Percentiles rank a stretch among this genome's conserved stretches.
These are phyloP conservation scores for Penicillium psychrosexuale DNA, from an alignment of 2,329 filamentous ascomycete species.

Conservation along the genomic window DNA sequence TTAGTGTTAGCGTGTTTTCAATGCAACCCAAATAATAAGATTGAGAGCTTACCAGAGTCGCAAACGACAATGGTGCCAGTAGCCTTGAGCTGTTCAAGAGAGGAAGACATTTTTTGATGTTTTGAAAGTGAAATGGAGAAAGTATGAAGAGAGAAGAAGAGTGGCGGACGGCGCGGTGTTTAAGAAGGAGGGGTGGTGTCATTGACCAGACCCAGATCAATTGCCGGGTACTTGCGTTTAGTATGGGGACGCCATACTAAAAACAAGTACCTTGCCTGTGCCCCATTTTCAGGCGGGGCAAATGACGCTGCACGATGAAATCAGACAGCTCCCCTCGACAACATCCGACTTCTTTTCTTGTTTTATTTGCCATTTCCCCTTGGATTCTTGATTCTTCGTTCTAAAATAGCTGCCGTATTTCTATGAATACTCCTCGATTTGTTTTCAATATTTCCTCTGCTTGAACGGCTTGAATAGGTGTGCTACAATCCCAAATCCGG, in stretches of 20 bases:
- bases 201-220: conserved; percentile 12
- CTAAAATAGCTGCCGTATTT: not conserved
- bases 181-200: conserved; percentile 21
- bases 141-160: conserved; percentile 20
- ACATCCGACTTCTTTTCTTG: not conserved
- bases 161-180: conserved; percentile 22
- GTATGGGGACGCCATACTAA: conserved; percentile 10
- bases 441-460: not conserved
- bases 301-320: conserved; percentile 27
- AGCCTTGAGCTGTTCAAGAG: conserved; percentile 96
- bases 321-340: conserved; percentile 3
- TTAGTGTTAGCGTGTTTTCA: conserved; percentile 27
- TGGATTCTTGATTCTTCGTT: not conserved
- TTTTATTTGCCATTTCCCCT: not conserved
- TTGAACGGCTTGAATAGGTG: not conserved
- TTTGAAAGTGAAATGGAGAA: conserved; percentile 2
- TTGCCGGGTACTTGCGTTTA: conserved; percentile 13
- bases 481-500: conserved; percentile 19
- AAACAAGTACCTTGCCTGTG: conserved; percentile 13
- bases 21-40: not conserved
- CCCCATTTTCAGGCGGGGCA: conserved; percentile 18
- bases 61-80: conserved; percentile 94
- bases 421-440: not conserved
- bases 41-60: conserved; percentile 73
- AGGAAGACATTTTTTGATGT: conserved; percentile 65